Conservation (phyloP, 805 yeast genomes). For the Candida corydali region DNA sequence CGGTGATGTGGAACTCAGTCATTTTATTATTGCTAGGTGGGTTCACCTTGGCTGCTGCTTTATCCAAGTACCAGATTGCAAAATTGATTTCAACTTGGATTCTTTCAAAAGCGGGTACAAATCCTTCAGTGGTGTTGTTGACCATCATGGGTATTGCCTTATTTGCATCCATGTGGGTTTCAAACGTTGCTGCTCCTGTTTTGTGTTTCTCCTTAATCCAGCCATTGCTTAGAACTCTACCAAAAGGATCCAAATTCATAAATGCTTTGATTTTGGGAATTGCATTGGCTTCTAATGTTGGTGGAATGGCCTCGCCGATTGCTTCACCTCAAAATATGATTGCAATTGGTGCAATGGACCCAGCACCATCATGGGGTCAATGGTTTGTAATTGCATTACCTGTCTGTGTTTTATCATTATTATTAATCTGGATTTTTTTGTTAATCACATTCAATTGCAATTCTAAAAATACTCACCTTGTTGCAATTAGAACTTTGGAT, state of each 20-base stretch:
- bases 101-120: conserved; percentile 47
- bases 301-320: conserved; percentile 55
- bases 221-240: conserved; percentile 44
- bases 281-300: conserved; percentile 49
- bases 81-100: conserved; percentile 47
- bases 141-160: conserved; percentile 49
- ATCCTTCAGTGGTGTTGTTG: conserved; percentile 44
- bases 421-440: conserved; percentile 45
- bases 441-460: conserved; percentile 54
- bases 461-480: conserved; percentile 43
- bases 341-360: conserved; percentile 49
- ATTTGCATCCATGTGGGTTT: conserved; percentile 55
- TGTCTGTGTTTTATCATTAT: conserved; percentile 36
- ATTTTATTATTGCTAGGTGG: conserved; percentile 51
- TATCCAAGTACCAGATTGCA: conserved; percentile 51
- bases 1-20: conserved; percentile 53
- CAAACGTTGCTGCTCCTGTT: conserved; percentile 55
- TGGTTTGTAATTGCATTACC: conserved; percentile 54
- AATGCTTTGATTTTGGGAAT: conserved; percentile 43
- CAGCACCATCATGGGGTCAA: conserved; percentile 53
- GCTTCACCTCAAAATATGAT: conserved; percentile 54
- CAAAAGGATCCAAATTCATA: conserved; percentile 36
- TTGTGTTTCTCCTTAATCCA: conserved; percentile 48
- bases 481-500: conserved; percentile 52
- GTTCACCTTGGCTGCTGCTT: conserved; percentile 51